Conservation (phyloP, 1,284 basidiomycete genomes). For the Anthracocystis walkeri region DNA sequence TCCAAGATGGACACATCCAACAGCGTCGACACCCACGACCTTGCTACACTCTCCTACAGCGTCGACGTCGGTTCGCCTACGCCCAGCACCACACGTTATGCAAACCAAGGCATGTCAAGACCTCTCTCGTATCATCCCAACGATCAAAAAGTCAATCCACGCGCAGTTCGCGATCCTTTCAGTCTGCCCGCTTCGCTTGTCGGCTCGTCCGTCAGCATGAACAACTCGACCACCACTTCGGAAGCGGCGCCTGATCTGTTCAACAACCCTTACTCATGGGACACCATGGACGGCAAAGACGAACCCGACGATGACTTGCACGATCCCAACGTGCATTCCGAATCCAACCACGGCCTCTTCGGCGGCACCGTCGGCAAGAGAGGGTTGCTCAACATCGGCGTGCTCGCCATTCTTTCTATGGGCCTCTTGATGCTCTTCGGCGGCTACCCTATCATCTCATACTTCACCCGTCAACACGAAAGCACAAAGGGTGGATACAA, state of each 20-base stretch:
- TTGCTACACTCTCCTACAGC: constrained; percentile 28
- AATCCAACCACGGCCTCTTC: constrained; percentile 19
- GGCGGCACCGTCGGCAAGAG: constrained; percentile 28
- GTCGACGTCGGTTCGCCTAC: constrained; percentile 15
- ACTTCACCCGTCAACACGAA: constrained; percentile 29
- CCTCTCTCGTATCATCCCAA: constrained; percentile 36
- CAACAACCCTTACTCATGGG: constrained; percentile 56
- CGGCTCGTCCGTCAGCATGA: constrained; percentile 25
- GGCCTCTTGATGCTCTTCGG: constrained; percentile 78
- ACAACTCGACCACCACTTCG: constrained; percentile 6
- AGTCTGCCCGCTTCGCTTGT: constrained; percentile 31
- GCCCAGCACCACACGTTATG: constrained; percentile 12
- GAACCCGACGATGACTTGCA: constrained; percentile 57
- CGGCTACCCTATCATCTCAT: constrained; percentile 79
- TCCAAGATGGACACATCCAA: background rate
- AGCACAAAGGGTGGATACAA: constrained; percentile 55
- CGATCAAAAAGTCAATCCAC: constrained; percentile 46
- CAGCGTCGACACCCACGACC: constrained; percentile 24
- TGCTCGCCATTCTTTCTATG: constrained; percentile 70
- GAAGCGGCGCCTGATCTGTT: constrained; percentile 24
- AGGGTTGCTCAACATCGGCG: constrained; percentile 73
- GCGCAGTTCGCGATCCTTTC: constrained; percentile 41
- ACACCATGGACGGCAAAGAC: constrained; percentile 55
- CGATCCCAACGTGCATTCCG: constrained; percentile 28
- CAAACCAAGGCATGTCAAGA: constrained; percentile 38